phyloP scores from a whole-genome alignment of 768 basidiomycete species.

The Mycena galopus region DNA sequence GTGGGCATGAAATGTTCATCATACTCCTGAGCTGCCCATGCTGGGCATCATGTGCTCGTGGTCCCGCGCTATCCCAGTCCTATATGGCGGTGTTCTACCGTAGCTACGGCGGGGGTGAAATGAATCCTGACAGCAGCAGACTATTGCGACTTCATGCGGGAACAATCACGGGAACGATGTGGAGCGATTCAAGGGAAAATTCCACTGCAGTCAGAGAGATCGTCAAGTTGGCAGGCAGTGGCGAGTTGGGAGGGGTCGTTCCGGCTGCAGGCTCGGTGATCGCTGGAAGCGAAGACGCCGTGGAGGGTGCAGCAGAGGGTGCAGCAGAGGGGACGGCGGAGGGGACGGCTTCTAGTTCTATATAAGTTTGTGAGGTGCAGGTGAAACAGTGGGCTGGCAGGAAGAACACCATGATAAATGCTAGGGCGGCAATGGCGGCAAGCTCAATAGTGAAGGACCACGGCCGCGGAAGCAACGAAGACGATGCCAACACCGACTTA shows the following conservation, averaged over 20 bases:
- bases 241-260: not conserved
- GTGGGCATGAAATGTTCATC: conserved; percentile 19
- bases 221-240: conserved; percentile 18
- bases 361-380: conserved; percentile 15
- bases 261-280: not conserved
- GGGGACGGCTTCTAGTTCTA: not conserved
- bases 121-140: conserved; percentile 41
- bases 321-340: not conserved
- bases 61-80: conserved; percentile 40
- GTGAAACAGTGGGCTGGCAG: conserved; percentile 23
- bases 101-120: conserved; percentile 72
- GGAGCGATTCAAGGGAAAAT: conserved; percentile 29
- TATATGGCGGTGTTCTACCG: conserved; percentile 59
- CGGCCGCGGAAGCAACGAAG: conserved; percentile 27
- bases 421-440: conserved; percentile 11
- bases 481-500: conserved; percentile 23
- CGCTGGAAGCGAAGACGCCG: not conserved
- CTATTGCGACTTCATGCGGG: conserved; percentile 29
- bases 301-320: too few relatives aligned
- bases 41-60: conserved; percentile 41
- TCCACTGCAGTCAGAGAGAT: conserved; percentile 38
- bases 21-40: conserved; percentile 39
- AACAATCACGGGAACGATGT: conserved; percentile 29
- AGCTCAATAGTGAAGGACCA: conserved; percentile 8
- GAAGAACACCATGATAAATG: conserved; percentile 9